phyloP scores from a whole-genome alignment of 805 yeast species.

The Kodamaea nitidulidarum region DNA sequence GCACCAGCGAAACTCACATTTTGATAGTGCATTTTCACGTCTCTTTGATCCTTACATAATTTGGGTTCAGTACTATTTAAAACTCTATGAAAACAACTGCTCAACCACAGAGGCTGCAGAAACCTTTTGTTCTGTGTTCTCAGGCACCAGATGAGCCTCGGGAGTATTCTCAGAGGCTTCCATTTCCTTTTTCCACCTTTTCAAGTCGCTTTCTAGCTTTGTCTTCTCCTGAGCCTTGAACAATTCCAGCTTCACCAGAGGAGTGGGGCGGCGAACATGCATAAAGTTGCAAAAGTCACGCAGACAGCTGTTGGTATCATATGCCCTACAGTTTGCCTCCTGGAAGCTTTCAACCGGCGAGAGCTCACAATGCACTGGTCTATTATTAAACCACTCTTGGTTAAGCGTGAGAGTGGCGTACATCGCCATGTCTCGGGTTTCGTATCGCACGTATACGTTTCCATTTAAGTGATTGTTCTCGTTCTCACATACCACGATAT shows the following conservation, averaged over 20 bases:
- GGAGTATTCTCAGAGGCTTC: not conserved
- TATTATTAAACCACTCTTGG: slow-evolving; percentile 73
- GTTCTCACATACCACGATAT: slow-evolving; percentile 76
- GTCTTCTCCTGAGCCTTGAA: slow-evolving; percentile 35
- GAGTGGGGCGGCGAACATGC: slow-evolving; percentile 63
- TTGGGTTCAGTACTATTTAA: too few relatives aligned
- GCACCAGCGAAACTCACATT: too few relatives aligned
- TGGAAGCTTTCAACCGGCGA: slow-evolving; percentile 68
- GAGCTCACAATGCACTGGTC: slow-evolving; percentile 77
- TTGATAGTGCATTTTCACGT: too few relatives aligned
- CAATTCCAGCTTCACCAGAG: slow-evolving; percentile 39
- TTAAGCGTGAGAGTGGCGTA: slow-evolving; percentile 60
- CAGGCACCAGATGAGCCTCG: not conserved
- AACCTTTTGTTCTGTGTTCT: not conserved
- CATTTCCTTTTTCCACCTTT: slow-evolving; percentile 6
- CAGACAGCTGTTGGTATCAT: slow-evolving; percentile 59
- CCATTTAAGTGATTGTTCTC: slow-evolving; percentile 80
- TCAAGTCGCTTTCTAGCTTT: slow-evolving; percentile 15
- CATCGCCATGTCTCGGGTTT: slow-evolving; percentile 52
- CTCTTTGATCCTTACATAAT: too few relatives aligned
- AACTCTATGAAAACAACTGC: slow-evolving; percentile 15
- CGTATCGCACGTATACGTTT: slow-evolving; percentile 71
- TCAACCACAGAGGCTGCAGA: slow-evolving; percentile 15
- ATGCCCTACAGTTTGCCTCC: slow-evolving; percentile 74
- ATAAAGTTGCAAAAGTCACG: slow-evolving; percentile 84